Base-by-base conservation (phyloP, 1,284 basidiomycete genomes). In the Pascua guehoae region DNA sequence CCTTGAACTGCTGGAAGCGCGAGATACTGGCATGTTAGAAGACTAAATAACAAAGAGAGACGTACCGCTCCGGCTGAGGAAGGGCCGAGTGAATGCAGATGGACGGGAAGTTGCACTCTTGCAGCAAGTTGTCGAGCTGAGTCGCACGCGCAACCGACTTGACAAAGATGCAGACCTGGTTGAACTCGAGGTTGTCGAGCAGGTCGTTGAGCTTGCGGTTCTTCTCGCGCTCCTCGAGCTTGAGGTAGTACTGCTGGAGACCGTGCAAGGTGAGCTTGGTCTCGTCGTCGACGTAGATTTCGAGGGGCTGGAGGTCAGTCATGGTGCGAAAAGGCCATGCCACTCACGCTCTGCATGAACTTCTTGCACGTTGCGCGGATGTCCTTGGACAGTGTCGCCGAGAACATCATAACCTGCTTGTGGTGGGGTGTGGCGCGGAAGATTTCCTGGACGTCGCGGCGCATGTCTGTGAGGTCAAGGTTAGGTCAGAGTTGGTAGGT, bases 351-450 rank as follows among this genome's bases (percentile, higher is more conserved):
- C 56, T 92, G 90, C 96, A 99, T 99, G 78, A 99, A 99, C 79
- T 98, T 98, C 81, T 98, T 98, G 85, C 96, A 99, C 0, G 94
- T 98, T 8, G 88, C 85, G 57, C 96, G 85, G 61, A 98, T 95
- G 65, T 98, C 96, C 83, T 98, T 98, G 57, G 92, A 86, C 61
- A 99, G 81, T 1, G 96, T 99, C 47, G 96, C 96, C 69, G 91
- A 95, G 83, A 99, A 99, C 96, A 99, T 98, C 96, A 98, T 98
- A 65, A 99, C 96, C 83, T 99, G 96, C 83, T 99, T 99, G 85
- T 97, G 93, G 79, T 97, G 95, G 57, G 96, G 96, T n/a, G 96
- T 98, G 15, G 92, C 86, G 69, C 94, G 88, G 86, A 98, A 99
- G 72, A 99, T 98, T 81, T 99, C 96, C 85, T 99, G 96, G 62